Evolutionary conservation across 192 early-diverging fungal species (phyloP).

Genomic region (Coemansia sp.): DNA sequence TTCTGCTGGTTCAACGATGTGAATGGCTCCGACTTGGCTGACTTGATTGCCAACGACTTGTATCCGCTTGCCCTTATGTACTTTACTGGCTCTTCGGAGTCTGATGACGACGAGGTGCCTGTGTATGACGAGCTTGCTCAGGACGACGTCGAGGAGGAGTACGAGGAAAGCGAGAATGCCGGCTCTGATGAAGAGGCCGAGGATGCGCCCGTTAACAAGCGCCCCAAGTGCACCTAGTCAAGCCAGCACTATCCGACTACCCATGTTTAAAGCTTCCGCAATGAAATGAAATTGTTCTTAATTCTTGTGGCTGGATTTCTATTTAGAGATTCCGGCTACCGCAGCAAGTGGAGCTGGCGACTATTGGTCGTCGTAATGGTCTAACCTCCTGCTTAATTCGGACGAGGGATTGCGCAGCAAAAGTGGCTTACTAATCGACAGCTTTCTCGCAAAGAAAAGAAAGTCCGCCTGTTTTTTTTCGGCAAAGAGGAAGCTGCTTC

Average conservation of each 20-base stretch:
- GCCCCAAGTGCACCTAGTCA: conserved; percentile 23
- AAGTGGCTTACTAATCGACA: neutral
- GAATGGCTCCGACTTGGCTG: conserved; percentile 49
- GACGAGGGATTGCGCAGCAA: neutral
- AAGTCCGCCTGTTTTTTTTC: neutral
- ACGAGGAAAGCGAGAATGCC: conserved; percentile 14
- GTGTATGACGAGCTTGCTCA: conserved; percentile 53
- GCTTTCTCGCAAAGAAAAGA: neutral
- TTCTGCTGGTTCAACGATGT: conserved; percentile 53
- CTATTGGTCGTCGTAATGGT: neutral
- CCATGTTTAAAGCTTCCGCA: neutral
- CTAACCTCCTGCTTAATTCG: neutral
- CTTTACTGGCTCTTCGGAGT: conserved; percentile 70
- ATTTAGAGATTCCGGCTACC: neutral
- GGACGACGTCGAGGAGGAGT: conserved; percentile 28
- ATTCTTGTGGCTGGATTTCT: too few relatives aligned
- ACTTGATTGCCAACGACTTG: conserved; percentile 50
- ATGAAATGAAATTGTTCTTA: neutral
- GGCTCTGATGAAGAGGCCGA: conserved; percentile 34
- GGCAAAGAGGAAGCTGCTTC: neutral
- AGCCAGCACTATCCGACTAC: neutral
- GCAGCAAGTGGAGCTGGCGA: neutral
- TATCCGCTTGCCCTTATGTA: conserved; percentile 89
- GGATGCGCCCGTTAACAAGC: conserved; percentile 40
- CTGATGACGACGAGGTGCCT: conserved; percentile 69